These are phyloP conservation scores for Neurospora africana DNA, from an alignment of 495 filamentous ascomycete genomes.

Conservation along the genomic window DNA sequence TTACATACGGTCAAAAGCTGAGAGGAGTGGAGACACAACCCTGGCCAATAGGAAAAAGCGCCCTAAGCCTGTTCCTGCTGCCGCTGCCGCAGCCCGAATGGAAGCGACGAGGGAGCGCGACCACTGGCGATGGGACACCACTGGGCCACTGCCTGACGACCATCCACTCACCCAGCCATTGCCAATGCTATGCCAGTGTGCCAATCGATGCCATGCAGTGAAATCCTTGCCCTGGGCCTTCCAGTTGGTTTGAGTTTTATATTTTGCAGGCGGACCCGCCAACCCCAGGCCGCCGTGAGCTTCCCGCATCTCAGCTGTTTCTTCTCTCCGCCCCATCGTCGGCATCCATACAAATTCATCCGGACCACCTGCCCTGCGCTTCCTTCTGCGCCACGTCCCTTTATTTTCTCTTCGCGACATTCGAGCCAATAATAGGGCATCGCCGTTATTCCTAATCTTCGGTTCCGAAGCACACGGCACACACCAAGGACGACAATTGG, in stretches of 20 bases:
- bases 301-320: not conserved
- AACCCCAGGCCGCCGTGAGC: not conserved
- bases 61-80: not conserved
- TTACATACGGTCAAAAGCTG: not conserved
- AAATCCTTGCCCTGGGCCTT: not conserved
- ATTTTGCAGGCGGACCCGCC: not conserved
- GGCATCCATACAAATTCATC: not conserved
- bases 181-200: not conserved
- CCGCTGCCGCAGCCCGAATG: not conserved
- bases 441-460: not conserved
- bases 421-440: not conserved
- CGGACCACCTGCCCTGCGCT: not conserved
- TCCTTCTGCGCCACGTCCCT: not conserved
- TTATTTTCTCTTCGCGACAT: not conserved
- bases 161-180: not conserved
- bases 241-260: not conserved
- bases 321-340: not conserved
- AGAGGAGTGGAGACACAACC: not conserved
- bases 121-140: not conserved
- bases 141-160: not conserved
- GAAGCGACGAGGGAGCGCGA: not conserved
- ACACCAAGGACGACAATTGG: not conserved
- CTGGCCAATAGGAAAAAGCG: not conserved
- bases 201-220: not conserved
- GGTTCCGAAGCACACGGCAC: not conserved